Conservation (phyloP, 768 basidiomycete species). For the Suillus discolor region DNA sequence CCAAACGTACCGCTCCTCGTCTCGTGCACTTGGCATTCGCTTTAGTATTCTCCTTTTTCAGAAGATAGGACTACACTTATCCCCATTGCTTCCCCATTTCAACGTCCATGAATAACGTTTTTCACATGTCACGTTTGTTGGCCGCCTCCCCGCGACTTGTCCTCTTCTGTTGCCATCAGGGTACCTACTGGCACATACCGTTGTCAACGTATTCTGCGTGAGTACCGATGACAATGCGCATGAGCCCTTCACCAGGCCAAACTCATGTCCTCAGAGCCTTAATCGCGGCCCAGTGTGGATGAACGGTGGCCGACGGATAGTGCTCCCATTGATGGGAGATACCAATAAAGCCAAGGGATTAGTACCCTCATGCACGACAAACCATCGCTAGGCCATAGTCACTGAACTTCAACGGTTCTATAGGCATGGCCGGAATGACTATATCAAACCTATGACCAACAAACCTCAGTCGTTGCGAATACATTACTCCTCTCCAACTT, state of each 20-base stretch:
- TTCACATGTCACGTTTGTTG: conserved; percentile 16
- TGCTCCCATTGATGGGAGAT: conserved; percentile 11
- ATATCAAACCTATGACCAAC: not conserved
- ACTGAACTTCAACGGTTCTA: not conserved
- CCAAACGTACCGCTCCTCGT: conserved; percentile 3
- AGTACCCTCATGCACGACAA: conserved; percentile 9
- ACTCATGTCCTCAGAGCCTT: conserved; percentile 21
- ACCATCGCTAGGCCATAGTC: conserved; percentile 4
- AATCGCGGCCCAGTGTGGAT: conserved; percentile 25
- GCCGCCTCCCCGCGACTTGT: conserved; percentile 16
- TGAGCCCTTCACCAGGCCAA: conserved; percentile 34
- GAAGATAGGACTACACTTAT: conserved; percentile 11
- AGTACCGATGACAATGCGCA: conserved; percentile 33
- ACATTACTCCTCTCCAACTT: not conserved
- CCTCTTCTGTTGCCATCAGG: conserved; percentile 22
- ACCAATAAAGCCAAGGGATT: conserved; percentile 13
- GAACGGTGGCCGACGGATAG: conserved; percentile 6
- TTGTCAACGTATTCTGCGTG: conserved; percentile 34
- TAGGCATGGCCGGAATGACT: conserved; percentile 9
- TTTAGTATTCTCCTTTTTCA: conserved; percentile 12
- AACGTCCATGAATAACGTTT: conserved; percentile 12
- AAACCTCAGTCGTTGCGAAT: not conserved
- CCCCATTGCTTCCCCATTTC: conserved; percentile 9
- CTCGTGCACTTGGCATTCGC: conserved; percentile 5
- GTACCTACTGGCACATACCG: conserved; percentile 26